These are phyloP conservation scores for Kwoniella heveanensis DNA, from an alignment of 768 basidiomycete species.

Conservation along the genomic window DNA sequence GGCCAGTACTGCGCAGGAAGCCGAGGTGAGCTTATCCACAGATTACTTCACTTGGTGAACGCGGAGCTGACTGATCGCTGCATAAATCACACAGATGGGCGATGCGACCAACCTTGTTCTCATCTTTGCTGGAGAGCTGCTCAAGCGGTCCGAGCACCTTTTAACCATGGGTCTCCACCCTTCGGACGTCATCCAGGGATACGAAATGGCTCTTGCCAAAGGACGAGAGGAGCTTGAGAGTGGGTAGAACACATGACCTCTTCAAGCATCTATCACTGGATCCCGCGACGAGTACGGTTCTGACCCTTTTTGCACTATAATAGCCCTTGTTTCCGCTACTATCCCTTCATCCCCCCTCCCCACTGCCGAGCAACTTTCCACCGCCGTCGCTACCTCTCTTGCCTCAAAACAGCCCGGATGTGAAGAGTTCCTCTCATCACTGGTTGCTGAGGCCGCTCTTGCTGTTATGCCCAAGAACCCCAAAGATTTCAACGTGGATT, in stretches of 20 bases:
- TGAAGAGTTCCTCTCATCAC: slow-evolving; percentile 74
- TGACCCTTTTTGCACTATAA: not conserved
- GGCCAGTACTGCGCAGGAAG: slow-evolving; percentile 94
- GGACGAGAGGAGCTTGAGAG: slow-evolving; percentile 86
- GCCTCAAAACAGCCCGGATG: slow-evolving; percentile 97
- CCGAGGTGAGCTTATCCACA: slow-evolving; percentile 79
- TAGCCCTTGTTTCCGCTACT: slow-evolving; percentile 37
- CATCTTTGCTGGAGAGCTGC: slow-evolving; percentile 90
- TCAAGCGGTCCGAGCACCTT: slow-evolving; percentile 89
- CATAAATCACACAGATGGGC: slow-evolving; percentile 74
- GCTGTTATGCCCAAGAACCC: slow-evolving; percentile 77
- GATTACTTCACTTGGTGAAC: no score
- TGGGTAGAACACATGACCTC: slow-evolving; percentile 63
- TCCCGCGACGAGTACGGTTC: not conserved
- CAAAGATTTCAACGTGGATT: slow-evolving; percentile 96
- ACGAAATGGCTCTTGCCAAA: slow-evolving; percentile 84
- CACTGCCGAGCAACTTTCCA: slow-evolving; percentile 67
- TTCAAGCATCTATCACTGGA: no score
- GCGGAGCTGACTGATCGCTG: slow-evolving; percentile 21
- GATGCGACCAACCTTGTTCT: slow-evolving; percentile 94
- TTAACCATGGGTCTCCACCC: slow-evolving; percentile 97
- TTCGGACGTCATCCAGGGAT: slow-evolving; percentile 91
- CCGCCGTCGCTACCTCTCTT: slow-evolving; percentile 84
- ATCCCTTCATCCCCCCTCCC: slow-evolving; percentile 62
- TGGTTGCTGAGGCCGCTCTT: slow-evolving; percentile 91